Percentiles rank a stretch among this genome's conserved stretches.
These are phyloP conservation scores for Allium sativum DNA, from an alignment of 106 monocot genomes.

Conservation along the genomic window DNA sequence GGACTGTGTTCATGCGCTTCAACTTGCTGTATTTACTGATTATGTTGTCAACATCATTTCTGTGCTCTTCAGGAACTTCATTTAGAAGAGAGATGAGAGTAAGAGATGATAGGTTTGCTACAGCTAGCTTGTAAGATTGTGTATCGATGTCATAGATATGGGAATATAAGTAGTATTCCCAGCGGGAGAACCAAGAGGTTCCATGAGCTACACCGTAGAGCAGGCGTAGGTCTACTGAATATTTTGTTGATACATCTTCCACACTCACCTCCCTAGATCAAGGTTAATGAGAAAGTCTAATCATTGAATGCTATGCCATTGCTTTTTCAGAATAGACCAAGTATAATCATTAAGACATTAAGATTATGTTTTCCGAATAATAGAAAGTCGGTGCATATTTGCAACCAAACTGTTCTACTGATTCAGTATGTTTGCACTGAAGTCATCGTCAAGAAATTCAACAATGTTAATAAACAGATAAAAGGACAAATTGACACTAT, in stretches of 20 bases:
- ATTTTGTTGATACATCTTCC: conserved; percentile 47
- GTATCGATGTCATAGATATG: conserved; percentile 53
- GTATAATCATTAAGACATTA: too few species aligned
- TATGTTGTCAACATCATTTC: conserved; percentile 10
- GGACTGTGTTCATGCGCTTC: conserved; percentile 11
- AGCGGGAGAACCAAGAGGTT: conserved; percentile 69
- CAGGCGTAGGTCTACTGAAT: conserved; percentile 58
- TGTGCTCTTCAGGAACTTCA: conserved; percentile 6
- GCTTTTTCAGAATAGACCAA: too few species aligned
- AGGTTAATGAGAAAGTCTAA: too few species aligned
- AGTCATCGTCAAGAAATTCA: too few species aligned
- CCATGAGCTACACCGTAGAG: conserved; percentile 57
- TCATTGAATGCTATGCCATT: too few species aligned
- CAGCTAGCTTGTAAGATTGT: conserved; percentile 20
- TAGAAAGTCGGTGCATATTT: too few species aligned
- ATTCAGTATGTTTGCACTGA: too few species aligned
- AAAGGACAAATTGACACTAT: too few species aligned
- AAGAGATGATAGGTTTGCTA: conserved; percentile 33
- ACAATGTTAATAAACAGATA: too few species aligned
- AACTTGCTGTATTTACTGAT: conserved; percentile 20
- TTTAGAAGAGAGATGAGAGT: conserved; percentile 32
- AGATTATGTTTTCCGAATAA: too few species aligned
- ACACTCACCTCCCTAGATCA: conserved; percentile 53
- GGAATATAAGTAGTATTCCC: conserved; percentile 60
- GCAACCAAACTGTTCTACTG: too few species aligned